Evolutionary conservation across 73 alveolate genomes (phyloP).

Genomic region (Paramecium tetraurelia): DNA sequence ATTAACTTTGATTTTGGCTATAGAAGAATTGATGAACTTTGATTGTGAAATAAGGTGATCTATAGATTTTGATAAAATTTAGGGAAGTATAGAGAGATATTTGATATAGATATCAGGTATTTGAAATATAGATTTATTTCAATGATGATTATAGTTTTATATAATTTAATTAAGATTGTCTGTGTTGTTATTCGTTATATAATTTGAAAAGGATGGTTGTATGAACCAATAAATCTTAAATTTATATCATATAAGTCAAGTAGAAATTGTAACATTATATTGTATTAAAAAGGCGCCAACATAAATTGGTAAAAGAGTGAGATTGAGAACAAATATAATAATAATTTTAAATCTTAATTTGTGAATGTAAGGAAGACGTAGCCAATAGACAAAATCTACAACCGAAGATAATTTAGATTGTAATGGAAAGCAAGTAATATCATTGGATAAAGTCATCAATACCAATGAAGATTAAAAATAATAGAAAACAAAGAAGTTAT

Average conservation of each 20-base stretch:
- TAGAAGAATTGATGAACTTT: no score
- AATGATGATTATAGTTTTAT: not conserved
- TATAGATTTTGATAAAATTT: not conserved
- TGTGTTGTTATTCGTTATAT: not conserved
- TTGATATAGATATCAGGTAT: not conserved
- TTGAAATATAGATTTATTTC: not conserved
- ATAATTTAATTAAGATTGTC: not conserved
- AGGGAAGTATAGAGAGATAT: not conserved
- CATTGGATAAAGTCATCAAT: not conserved
- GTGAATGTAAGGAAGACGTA: constrained; percentile 50
- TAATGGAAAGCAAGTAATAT: not conserved
- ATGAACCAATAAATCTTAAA: not conserved
- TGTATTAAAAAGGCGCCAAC: constrained; percentile 47
- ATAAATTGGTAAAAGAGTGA: not conserved
- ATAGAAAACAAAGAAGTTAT: not conserved
- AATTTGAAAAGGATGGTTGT: not conserved
- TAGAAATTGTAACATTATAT: not conserved
- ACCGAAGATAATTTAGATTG: not conserved
- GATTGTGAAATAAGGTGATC: no score
- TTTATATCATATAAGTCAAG: constrained; percentile 8
- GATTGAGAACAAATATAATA: not conserved
- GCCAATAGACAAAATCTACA: not conserved
- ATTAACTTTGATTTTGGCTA: no score
- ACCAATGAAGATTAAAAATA: not conserved
- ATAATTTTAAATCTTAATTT: constrained; percentile 39